These are phyloP conservation scores for Teratosphaeria zuluensis DNA, from an alignment of 2,329 filamentous ascomycete species.

Conservation along the genomic window DNA sequence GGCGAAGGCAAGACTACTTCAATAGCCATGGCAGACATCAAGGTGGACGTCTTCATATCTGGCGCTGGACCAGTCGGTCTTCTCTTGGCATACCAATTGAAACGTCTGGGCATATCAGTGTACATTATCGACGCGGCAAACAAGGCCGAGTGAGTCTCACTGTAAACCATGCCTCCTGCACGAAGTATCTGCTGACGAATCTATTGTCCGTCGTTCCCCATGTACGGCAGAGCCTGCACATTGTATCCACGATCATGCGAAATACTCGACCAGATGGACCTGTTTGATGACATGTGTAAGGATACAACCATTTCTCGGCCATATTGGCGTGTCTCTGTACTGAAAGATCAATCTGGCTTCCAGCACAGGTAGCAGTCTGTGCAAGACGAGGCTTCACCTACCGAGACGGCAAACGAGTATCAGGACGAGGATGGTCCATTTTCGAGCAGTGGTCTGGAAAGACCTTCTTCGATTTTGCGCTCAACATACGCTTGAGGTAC, in stretches of 20 bases:
- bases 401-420: conserved; percentile 37
- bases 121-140: conserved; percentile 41
- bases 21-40: background rate
- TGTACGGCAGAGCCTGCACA: conserved; percentile 45
- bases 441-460: conserved; percentile 24
- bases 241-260: conserved; percentile 44
- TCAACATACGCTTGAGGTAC: conserved; percentile 48
- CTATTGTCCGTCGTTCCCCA: conserved; percentile 28
- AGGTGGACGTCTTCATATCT: conserved; percentile 8
- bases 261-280: conserved; percentile 43
- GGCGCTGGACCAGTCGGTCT: conserved; percentile 20
- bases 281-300: conserved; percentile 29
- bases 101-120: conserved; percentile 31
- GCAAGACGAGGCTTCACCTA: conserved; percentile 27
- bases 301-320: background rate
- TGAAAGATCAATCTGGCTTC: background rate
- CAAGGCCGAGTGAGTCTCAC: conserved; percentile 28
- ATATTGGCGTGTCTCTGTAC: no score
- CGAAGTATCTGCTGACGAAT: background rate
- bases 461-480: conserved; percentile 42
- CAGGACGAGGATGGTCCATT: conserved; percentile 20
- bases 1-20: background rate
- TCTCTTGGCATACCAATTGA: conserved; percentile 38
- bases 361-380: background rate
- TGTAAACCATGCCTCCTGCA: background rate